Percentiles rank a stretch among this genome's conserved stretches.
Conservation (phyloP, 495 filamentous ascomycete genomes). For the Neurospora cerealis region DNA sequence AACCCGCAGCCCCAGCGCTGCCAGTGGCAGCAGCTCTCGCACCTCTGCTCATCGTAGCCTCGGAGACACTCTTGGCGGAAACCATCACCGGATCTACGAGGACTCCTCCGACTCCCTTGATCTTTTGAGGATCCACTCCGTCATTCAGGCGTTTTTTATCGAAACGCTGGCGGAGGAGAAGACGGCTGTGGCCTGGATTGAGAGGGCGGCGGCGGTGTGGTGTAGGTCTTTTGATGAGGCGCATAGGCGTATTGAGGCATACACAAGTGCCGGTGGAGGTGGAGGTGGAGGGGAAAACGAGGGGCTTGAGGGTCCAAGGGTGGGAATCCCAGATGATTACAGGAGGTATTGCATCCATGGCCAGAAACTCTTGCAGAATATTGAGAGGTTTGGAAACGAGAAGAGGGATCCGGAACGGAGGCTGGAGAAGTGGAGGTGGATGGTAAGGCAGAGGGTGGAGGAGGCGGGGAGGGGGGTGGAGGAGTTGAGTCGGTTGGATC, state of each 20-base stretch:
- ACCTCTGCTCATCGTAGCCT: not conserved
- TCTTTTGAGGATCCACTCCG: conserved; percentile 64
- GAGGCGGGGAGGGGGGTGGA: conserved; percentile 4
- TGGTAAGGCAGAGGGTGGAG: conserved; percentile 38
- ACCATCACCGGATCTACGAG: conserved; percentile 13
- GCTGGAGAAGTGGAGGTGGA: conserved; percentile 29
- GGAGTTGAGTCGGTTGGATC: not conserved
- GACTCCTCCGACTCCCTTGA: conserved; percentile 52
- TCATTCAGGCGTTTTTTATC: conserved; percentile 71
- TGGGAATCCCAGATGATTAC: conserved; percentile 61
- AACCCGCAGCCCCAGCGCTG: conserved; percentile 11
- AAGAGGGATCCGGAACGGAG: conserved; percentile 22
- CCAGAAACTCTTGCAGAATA: conserved; percentile 41
- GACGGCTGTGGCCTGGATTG: conserved; percentile 52
- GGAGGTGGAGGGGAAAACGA: too few species aligned
- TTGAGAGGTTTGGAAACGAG: conserved; percentile 34
- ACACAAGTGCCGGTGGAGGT: too few species aligned
- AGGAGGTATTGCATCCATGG: conserved; percentile 62
- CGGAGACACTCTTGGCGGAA: not conserved
- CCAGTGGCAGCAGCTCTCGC: conserved; percentile 11
- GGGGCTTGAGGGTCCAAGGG: conserved; percentile 16
- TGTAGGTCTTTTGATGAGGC: conserved; percentile 55
- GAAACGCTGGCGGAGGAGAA: conserved; percentile 52
- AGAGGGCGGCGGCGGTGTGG: conserved; percentile 49
- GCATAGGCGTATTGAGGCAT: conserved; percentile 12